Conservation (phyloP, 1,139 yeast species). For the Saccharomyces hybrid region DNA sequence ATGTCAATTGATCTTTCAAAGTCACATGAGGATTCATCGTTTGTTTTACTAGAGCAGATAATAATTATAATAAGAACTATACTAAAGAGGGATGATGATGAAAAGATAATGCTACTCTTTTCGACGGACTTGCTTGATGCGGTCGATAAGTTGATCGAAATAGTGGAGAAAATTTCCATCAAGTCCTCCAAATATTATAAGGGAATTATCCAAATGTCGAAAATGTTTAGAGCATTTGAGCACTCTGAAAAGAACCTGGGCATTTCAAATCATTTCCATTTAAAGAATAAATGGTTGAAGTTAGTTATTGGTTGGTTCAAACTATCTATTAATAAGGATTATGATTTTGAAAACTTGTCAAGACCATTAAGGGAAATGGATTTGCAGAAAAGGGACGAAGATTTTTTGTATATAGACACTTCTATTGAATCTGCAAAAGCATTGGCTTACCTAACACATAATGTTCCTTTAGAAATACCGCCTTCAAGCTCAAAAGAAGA, state of each 20-base stretch:
- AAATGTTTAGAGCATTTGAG: conserved; percentile 46
- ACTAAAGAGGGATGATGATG: conserved; percentile 35
- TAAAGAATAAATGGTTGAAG: conserved; percentile 56
- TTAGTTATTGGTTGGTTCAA: conserved; percentile 64
- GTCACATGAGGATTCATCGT: conserved; percentile 17
- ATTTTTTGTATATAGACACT: conserved; percentile 53
- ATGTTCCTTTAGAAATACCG: conserved; percentile 54
- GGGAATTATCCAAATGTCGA: conserved; percentile 52
- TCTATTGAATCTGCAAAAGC: conserved; percentile 59
- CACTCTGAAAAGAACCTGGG: conserved; percentile 37
- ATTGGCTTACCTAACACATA: conserved; percentile 47
- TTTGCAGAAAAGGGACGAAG: conserved; percentile 38
- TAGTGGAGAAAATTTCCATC: conserved; percentile 32
- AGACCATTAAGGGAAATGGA: conserved; percentile 30
- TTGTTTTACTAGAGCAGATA: conserved; percentile 36
- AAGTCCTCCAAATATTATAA: conserved; percentile 38
- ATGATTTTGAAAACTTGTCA: conserved; percentile 30
- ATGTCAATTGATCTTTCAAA: conserved; percentile 23
- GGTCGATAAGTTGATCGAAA: conserved; percentile 33
- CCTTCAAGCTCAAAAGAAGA: conserved; percentile 53
- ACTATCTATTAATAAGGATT: conserved; percentile 36
- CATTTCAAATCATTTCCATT: conserved; percentile 47
- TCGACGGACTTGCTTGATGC: conserved; percentile 36
- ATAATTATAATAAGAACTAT: conserved; percentile 37
- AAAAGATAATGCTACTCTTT: conserved; percentile 32